These are phyloP conservation scores for Aspergillus sp. DNA, from an alignment of 2,329 filamentous ascomycete species.

Conservation along the genomic window DNA sequence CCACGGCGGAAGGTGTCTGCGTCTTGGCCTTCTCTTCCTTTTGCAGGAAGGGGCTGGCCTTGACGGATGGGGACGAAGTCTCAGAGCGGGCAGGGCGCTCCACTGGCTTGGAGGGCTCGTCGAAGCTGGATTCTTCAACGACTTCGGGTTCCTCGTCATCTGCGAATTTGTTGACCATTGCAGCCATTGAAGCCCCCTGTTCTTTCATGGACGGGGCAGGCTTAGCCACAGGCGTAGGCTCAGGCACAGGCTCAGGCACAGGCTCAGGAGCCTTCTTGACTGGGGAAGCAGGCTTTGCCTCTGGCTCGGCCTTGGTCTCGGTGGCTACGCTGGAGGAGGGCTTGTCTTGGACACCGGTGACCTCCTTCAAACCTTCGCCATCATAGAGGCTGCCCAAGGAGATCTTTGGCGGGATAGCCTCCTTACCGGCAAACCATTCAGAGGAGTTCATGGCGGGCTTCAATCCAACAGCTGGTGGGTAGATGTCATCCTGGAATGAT, in stretches of 20 bases:
- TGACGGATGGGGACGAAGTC: conserved; percentile 33
- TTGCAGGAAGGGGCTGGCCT: conserved; percentile 35
- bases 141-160: conserved; percentile 68
- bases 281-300: conserved; percentile 47
- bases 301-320: conserved; percentile 55
- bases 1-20: conserved; percentile 30
- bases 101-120: conserved; percentile 77
- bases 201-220: conserved; percentile 75
- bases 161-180: conserved; percentile 83
- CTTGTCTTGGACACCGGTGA: conserved; percentile 55
- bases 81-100: conserved; percentile 59
- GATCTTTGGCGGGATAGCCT: conserved; percentile 84
- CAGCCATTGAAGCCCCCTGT: conserved; percentile 84
- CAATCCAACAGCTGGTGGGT: conserved; percentile 78
- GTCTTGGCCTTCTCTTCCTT: conserved; percentile 33
- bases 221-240: conserved; percentile 43
- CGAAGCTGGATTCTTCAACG: conserved; percentile 78
- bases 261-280: conserved; percentile 35
- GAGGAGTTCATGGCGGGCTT: conserved; percentile 78
- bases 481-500: conserved; percentile 96
- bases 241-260: conserved; percentile 34
- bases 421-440: conserved; percentile 89
- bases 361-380: conserved; percentile 76
- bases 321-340: conserved; percentile 42
- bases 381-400: conserved; percentile 92